Conservation (phyloP, 495 filamentous ascomycete species). For the Venustampulla echinocandica region DNA sequence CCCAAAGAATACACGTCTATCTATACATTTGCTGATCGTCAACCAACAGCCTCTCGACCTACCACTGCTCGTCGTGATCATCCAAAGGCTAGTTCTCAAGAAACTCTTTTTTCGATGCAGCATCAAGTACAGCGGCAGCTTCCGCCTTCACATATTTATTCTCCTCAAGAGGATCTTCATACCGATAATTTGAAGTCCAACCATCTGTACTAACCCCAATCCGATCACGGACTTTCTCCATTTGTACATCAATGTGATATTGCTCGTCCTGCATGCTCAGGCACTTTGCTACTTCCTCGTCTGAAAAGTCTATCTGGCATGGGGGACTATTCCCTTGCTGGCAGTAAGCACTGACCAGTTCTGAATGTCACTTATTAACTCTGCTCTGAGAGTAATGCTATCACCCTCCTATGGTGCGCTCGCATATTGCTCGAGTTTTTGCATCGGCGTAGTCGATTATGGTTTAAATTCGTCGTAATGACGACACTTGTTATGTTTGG, state of each 20-base stretch:
- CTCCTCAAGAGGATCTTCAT: conserved; percentile 1
- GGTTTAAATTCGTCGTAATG: not conserved
- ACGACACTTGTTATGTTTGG: not conserved
- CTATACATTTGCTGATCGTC: no score
- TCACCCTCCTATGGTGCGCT: not conserved
- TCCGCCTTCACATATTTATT: conserved; percentile 1
- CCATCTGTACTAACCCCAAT: conserved; percentile 1
- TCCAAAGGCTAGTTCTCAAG: conserved; percentile 1
- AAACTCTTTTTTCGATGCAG: not conserved
- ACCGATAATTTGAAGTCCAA: not conserved
- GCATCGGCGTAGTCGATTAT: not conserved
- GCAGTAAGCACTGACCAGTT: not conserved
- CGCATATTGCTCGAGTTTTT: not conserved
- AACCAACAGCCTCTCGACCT: no score
- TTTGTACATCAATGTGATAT: not conserved
- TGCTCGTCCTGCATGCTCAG: not conserved
- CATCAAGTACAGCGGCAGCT: not conserved
- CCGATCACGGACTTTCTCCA: conserved; percentile 2
- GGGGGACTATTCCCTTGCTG: not conserved
- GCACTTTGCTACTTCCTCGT: not conserved
- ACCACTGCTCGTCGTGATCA: not conserved
- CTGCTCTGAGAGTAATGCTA: not conserved
- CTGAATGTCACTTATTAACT: not conserved
- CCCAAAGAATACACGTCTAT: no score
- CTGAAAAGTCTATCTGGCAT: not conserved